Conservation (phyloP, 192 early-diverging fungal genomes). For the Gonapodya prolifera region DNA sequence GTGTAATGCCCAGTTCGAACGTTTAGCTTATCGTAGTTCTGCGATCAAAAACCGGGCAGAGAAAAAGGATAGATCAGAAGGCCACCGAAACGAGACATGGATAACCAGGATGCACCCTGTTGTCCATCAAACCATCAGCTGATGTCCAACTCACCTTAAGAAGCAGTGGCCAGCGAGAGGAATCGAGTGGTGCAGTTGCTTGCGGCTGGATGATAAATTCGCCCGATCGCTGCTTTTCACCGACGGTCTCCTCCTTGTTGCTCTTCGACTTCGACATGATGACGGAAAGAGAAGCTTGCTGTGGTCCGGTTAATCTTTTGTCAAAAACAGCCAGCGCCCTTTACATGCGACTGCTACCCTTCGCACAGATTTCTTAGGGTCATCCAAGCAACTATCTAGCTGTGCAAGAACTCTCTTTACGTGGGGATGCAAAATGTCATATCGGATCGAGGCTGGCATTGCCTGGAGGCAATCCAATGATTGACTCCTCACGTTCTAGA, state of each 20-base stretch:
- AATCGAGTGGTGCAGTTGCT: slow-evolving; percentile 68
- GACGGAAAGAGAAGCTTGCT: not conserved
- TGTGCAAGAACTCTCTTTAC: not conserved
- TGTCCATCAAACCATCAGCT: not conserved
- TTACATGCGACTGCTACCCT: not conserved
- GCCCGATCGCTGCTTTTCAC: slow-evolving; percentile 14
- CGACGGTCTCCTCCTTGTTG: slow-evolving; percentile 6
- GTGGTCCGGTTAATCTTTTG: not conserved
- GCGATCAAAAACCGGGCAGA: slow-evolving; percentile 1
- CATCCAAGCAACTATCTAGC: not conserved
- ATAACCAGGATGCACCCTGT: not conserved
- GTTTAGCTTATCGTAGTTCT: slow-evolving; percentile 95
- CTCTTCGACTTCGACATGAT: not conserved
- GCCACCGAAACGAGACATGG: not conserved
- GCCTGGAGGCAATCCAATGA: not conserved
- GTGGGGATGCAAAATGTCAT: not conserved
- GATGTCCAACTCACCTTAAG: slow-evolving; percentile 50
- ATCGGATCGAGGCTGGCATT: not conserved
- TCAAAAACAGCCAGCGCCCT: not conserved
- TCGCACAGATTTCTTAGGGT: not conserved
- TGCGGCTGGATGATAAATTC: slow-evolving; percentile 72
- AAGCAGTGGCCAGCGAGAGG: slow-evolving; percentile 90
- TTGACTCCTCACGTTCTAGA: not conserved
- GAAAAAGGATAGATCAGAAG: not conserved
- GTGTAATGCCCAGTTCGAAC: slow-evolving; percentile 97